A percentile compares a stretch with the other conserved stretches of the same genome.
These are phyloP conservation scores for Geotrichum histeridarum DNA, from an alignment of 1,139 yeast species.

Conservation along the genomic window DNA sequence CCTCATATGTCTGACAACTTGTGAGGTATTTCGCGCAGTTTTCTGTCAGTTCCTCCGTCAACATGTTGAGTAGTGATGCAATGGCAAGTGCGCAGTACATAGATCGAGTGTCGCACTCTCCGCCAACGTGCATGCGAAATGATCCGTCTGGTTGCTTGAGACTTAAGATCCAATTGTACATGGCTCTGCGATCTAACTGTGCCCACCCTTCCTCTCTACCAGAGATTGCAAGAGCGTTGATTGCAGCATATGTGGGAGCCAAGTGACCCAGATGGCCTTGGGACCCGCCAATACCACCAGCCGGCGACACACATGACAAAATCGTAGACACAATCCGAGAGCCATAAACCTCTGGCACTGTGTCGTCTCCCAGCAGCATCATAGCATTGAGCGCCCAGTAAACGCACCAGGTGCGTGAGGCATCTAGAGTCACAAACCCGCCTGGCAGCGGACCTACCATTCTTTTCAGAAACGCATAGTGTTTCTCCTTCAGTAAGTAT, in stretches of 20 bases:
- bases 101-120: constrained; percentile 84
- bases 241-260: constrained; percentile 79
- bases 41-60: constrained; percentile 56
- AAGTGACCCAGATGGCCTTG: constrained; percentile 72
- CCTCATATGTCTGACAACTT: constrained; percentile 84
- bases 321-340: constrained; percentile 34
- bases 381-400: constrained; percentile 75
- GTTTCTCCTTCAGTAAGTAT: constrained; percentile 36
- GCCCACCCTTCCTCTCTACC: constrained; percentile 46
- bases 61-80: constrained; percentile 59
- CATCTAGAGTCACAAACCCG: constrained; percentile 55
- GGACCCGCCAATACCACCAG: constrained; percentile 86
- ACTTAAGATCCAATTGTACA: constrained; percentile 61
- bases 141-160: constrained; percentile 70
- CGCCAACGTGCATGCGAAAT: constrained; percentile 65
- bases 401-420: constrained; percentile 85
- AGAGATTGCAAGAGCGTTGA: constrained; percentile 56
- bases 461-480: constrained; percentile 40
- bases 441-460: constrained; percentile 50
- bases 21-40: constrained; percentile 59
- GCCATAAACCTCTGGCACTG: constrained; percentile 23
- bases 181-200: constrained; percentile 41
- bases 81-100: constrained; percentile 80
- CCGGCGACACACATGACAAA: constrained; percentile 32
- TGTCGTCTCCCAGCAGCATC: constrained; percentile 39